Base-by-base conservation (phyloP, 2,329 filamentous ascomycete species). In the Neofusicoccum ribis region DNA sequence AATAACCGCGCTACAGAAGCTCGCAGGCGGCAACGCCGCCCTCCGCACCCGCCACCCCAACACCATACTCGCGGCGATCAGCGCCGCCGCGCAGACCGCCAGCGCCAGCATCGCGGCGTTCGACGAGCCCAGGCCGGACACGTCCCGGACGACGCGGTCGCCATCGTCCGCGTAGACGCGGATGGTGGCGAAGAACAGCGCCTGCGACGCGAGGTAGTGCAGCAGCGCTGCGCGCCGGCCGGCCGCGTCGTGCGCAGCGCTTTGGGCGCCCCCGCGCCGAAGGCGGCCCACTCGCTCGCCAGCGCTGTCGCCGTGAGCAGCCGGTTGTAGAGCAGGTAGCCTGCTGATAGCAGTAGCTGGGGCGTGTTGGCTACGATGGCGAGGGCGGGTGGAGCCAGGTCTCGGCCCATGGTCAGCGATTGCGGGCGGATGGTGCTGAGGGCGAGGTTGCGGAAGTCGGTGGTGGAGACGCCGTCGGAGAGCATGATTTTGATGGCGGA, bases 251-350 rank as follows among this genome's bases (percentile, higher is more conserved):
- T 79, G 1, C 79, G 74, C 0, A 82, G 72, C 0, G 69, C 51
- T 62, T 78, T 80, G 3, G 71, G 72, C 0, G 68, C 2, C 0
- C 64, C 20, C 1, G 75, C 71, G 23, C 23, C 23, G 70, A 80
- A 84, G 0, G 69, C 67, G 39, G 73, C 77, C 72, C 79, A 87
- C 71, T 87, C 85, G 4, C 73, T 69, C 0, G 79, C 80, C 0
- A 81, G 68, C 1, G 83, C 74, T 73, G 85, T 83, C 5, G 70
- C 76, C 0, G 81, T 86, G 20, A 81, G 73, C 5, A 84, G 72
- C 3, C 73, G 72, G 67, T 84, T 84, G 71, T 78, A 81, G 1
- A 76, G 70, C 5, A 83, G 71, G 67, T 85, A 84, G 0, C 83
- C 39, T 17, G 81, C 71, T 0, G 80, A 82, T 0, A 84, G 66